Base-by-base conservation (phyloP, 2,329 filamentous ascomycete species). In the Microdochium paspali region DNA sequence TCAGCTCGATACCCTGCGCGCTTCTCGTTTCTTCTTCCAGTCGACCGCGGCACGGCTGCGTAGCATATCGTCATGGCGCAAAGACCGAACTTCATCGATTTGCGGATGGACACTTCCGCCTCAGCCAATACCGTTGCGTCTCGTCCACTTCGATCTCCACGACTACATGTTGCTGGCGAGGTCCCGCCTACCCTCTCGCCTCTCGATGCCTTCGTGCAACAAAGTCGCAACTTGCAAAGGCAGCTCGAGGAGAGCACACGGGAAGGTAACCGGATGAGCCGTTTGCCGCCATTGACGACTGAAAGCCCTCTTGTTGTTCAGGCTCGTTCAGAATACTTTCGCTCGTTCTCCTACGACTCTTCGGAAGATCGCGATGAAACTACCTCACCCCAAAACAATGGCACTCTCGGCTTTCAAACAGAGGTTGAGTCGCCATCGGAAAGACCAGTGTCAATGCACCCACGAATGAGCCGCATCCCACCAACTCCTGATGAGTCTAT, bases 121-220 rank as follows among this genome's bases (percentile, higher is more conserved):
- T 78, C 77, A 15, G 63, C 66, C 47, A 53, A 60, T 21, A 69
- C 69, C 45, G 56, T 68, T 10, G 60, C 71, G 46, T 71, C 75
- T 18, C 74, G 73, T 47, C 76, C 79, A n/a, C 66, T 84, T 28
- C 73, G 76, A 53, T 90, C 86, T n/a, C 85, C 86, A 39, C 82
- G 85, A 51, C 70, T 89, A 50, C 85, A 90, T 64, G 75, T 87
- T 49, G 85, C 85, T 49, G 87, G 87, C 51, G 87, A 91, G 57
- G 78, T 86, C 1, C 91, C 93, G 20, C 93, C 93, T 4, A 87
- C 93, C 46, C 76, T 97, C 48, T 97, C 93, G 7, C 93, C 93
- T 10, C 78, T 98, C 54, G 93, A 98, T 74, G 91, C 91, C 44
- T 94, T 98, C 62, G 91, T 91, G 21, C 77, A 91, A 52, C 91